Evolutionary conservation across 179 eudicot genomes (phyloP).

Genomic region (Carnegiea gigantea): DNA sequence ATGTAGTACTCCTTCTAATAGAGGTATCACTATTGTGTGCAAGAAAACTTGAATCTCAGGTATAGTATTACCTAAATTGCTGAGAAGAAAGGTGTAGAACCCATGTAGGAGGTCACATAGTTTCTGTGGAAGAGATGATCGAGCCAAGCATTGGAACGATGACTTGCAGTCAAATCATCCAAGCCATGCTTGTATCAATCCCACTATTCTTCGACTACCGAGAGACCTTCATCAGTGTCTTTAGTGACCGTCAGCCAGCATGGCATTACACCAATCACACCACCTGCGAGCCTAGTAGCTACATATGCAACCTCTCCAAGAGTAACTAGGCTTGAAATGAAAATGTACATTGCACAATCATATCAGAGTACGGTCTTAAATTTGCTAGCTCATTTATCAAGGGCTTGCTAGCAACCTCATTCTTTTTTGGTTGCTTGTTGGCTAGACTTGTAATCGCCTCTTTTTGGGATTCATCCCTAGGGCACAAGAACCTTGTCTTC

Average conservation of each 20-base stretch:
- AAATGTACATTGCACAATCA: background rate
- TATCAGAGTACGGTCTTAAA: background rate
- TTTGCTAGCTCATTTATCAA: background rate
- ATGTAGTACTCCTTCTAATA: too few relatives aligned
- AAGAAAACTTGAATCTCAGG: too few relatives aligned
- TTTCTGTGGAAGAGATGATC: background rate
- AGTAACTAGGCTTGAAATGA: background rate
- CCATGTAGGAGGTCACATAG: background rate
- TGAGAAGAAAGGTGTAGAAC: background rate
- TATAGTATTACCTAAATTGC: too few relatives aligned
- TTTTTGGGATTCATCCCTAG: constrained; percentile 11
- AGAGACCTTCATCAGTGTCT: constrained; percentile 4
- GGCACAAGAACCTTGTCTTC: constrained; percentile 16
- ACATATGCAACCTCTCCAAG: background rate
- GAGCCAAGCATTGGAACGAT: background rate
- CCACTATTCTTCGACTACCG: background rate
- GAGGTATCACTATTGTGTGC: too few relatives aligned
- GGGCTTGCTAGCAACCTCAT: background rate
- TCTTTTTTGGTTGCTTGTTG: background rate
- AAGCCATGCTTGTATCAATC: constrained; percentile 3
- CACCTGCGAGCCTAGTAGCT: too few relatives aligned
- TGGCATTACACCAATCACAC: constrained; percentile 3
- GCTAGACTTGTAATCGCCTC: background rate
- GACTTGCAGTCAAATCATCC: background rate
- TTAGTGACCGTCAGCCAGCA: background rate